A percentile compares a stretch with the other conserved stretches of the same genome.
Conservation (phyloP, 2,329 filamentous ascomycete genomes). For the Arthrobotrys megalospora region DNA sequence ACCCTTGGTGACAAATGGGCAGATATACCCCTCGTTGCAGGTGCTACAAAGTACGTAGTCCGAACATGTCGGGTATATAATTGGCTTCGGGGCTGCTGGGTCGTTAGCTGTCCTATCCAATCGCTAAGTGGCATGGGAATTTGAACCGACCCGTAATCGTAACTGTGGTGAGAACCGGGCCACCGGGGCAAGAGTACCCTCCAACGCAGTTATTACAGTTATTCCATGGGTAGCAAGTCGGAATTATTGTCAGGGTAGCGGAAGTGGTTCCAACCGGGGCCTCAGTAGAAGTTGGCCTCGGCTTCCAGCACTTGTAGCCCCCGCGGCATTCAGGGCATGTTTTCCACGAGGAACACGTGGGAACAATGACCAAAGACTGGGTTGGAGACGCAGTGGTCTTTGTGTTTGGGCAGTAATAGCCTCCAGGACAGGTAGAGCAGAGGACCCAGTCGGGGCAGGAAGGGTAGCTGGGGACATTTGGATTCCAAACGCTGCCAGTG, state of each 20-base stretch:
- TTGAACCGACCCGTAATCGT: conserved; percentile 25
- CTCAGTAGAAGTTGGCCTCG: conserved; percentile 34
- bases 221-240: conserved; percentile 45
- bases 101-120: not conserved
- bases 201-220: conserved; percentile 53
- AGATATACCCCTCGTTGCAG: conserved; percentile 35
- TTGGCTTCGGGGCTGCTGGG: conserved; percentile 7
- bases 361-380: conserved; percentile 48
- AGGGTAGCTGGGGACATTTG: conserved; percentile 33
- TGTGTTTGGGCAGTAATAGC: conserved; percentile 50
- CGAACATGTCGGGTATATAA: conserved; percentile 42
- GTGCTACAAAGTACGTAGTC: conserved; percentile 42
- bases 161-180: conserved; percentile 13
- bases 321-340: conserved; percentile 52
- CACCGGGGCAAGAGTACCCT: conserved; percentile 35
- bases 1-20: conserved; percentile 26
- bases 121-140: not conserved
- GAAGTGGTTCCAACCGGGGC: conserved; percentile 18
- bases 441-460: conserved; percentile 39
- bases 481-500: conserved; percentile 11
- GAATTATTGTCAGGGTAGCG: conserved; percentile 34
- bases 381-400: conserved; percentile 15
- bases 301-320: conserved; percentile 56
- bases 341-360: conserved; percentile 53
- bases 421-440: conserved; percentile 41